Percentiles rank a stretch among this genome's conserved stretches.
Evolutionary conservation across 208 protist genomes (phyloP).

Genomic region (Trypanosoma congolense): DNA sequence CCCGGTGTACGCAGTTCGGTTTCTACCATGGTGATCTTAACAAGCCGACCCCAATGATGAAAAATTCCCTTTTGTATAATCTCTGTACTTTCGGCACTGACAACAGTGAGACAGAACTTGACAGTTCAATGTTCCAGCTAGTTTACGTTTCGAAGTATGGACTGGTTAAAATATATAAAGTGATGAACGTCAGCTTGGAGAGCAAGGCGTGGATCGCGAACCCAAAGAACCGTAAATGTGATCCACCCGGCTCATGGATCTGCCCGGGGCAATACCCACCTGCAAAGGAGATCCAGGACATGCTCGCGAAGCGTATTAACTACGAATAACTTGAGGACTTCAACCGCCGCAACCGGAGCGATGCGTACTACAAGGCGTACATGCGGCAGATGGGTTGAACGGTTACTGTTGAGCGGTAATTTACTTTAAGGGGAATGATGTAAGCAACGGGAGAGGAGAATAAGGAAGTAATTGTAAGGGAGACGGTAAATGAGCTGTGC

Average conservation of each 20-base stretch:
- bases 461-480: not conserved
- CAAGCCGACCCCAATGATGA: slow-evolving; percentile 43
- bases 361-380: slow-evolving; percentile 42
- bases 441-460: not conserved
- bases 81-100: slow-evolving; percentile 24
- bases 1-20: slow-evolving; percentile 43
- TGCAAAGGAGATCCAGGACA: slow-evolving; percentile 57
- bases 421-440: too few species aligned
- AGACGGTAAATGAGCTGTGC: too few species aligned
- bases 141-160: slow-evolving; percentile 94
- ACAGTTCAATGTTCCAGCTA: slow-evolving; percentile 53
- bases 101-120: slow-evolving; percentile 5
- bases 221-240: slow-evolving; percentile 46
- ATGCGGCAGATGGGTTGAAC: slow-evolving; percentile 20
- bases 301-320: slow-evolving; percentile 50
- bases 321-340: slow-evolving; percentile 49
- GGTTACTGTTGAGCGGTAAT: too few species aligned
- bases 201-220: slow-evolving; percentile 60
- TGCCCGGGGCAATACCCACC: slow-evolving; percentile 73
- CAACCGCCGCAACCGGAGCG: slow-evolving; percentile 32
- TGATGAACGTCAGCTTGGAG: slow-evolving; percentile 79
- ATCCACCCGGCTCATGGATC: slow-evolving; percentile 52
- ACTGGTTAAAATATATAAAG: slow-evolving; percentile 96
- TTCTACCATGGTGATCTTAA: slow-evolving; percentile 22
- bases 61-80: slow-evolving; percentile 56